phyloP scores from a whole-genome alignment of 2,329 filamentous ascomycete genomes.

The Neofusicoccum cordaticola region DNA sequence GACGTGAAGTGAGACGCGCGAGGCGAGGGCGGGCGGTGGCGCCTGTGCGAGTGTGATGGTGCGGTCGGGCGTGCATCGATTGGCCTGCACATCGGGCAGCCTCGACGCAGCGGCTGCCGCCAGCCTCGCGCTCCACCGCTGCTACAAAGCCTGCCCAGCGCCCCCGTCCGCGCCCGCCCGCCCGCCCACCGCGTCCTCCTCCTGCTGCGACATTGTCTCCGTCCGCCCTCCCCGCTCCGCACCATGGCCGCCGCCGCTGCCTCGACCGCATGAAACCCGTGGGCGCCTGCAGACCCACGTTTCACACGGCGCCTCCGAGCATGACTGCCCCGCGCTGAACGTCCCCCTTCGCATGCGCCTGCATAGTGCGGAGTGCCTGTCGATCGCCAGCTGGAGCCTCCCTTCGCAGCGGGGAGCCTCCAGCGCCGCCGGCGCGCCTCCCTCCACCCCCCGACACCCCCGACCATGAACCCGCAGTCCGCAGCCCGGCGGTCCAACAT shows the following conservation, averaged over 20 bases:
- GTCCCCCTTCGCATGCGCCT: conserved; percentile 5
- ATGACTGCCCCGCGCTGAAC: conserved; percentile 6
- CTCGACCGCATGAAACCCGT: conserved; percentile 7
- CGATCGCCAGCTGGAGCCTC: conserved; percentile 12
- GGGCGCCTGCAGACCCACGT: conserved; percentile 4
- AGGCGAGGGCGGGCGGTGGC: not conserved
- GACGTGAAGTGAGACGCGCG: not conserved
- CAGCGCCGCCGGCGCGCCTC: not conserved
- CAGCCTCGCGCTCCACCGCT: too few species aligned
- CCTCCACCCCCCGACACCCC: not conserved
- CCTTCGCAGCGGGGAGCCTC: conserved; percentile 4
- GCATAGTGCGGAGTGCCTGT: conserved; percentile 3
- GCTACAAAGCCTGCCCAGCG: not conserved
- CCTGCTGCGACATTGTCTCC: not conserved
- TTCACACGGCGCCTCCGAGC: conserved; percentile 1
- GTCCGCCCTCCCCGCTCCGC: not conserved
- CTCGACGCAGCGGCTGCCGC: too few species aligned
- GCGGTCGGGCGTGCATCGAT: not conserved
- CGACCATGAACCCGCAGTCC: conserved; percentile 6
- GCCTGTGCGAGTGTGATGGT: not conserved
- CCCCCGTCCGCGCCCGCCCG: not conserved
- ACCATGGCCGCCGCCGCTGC: not conserved
- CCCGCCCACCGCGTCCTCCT: not conserved
- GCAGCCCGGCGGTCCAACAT: conserved; percentile 23
- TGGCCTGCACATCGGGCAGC: not conserved